Conservation (phyloP, 2,329 filamentous ascomycete species). For the Aotearoamyces nothofagi region DNA sequence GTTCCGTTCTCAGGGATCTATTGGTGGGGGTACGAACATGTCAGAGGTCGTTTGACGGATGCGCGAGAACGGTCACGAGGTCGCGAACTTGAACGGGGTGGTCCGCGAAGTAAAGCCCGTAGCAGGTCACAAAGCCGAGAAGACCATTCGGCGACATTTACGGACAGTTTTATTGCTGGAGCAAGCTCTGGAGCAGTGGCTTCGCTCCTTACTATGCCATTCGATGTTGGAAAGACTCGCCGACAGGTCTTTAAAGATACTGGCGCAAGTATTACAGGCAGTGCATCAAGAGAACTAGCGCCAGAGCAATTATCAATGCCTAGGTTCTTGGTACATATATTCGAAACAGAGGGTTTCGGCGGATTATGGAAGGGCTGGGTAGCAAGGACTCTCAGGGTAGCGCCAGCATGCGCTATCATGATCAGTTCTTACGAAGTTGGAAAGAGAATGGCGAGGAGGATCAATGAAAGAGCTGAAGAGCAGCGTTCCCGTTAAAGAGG, state of each 20-base stretch:
- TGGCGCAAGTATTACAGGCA: conserved; percentile 18
- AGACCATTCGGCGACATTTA: conserved; percentile 61
- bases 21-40: conserved; percentile 93
- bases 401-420: conserved; percentile 96
- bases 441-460: conserved; percentile 67
- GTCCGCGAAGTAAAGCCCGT: conserved; percentile 26
- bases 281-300: conserved; percentile 22
- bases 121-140: conserved; percentile 47
- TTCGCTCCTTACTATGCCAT: conserved; percentile 81
- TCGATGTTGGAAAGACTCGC: conserved; percentile 93
- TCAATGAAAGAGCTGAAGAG: conserved; percentile 41
- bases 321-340: conserved; percentile 80
- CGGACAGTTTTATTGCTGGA: conserved; percentile 81
- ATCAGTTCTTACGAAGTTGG: conserved; percentile 96
- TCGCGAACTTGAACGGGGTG: conserved; percentile 23
- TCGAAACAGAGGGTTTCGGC: conserved; percentile 62
- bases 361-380: conserved; percentile 89
- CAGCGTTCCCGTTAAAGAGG: too few species aligned
- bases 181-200: conserved; percentile 72
- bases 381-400: conserved; percentile 82
- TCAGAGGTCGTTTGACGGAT: conserved; percentile 57
- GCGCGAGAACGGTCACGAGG: conserved; percentile 39
- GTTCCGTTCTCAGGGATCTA: conserved; percentile 95
- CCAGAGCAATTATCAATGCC: conserved; percentile 71
- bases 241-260: conserved; percentile 67